Evolutionary conservation across 805 yeast genomes (phyloP), one percentile per base, ranked within the genome.

Genomic region (Pichia scutulata): DNA sequence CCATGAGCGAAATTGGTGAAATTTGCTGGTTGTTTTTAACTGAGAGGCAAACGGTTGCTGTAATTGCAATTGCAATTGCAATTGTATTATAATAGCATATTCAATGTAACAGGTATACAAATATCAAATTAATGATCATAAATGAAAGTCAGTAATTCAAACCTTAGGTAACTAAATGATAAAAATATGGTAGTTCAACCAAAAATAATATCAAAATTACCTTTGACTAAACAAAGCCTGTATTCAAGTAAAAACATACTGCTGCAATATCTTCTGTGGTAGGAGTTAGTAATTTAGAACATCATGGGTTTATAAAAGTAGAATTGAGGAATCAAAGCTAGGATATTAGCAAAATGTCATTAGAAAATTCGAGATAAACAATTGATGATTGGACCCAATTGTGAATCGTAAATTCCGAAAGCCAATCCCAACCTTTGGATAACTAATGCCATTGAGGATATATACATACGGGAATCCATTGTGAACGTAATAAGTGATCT

Each of bases 401-500:
- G 13, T 28, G 10, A 28, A 28, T n/a, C 6, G 19, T 10, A 18
- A 33, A 33, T 6, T 33, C n/a, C n/a, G n/a, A n/a, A 3, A 16
- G 19, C 19, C 14, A 12, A 28, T 12, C 33, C 12, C 14, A 6
- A 28, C 14, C 2, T 13, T 28, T 28, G 33, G 5, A 28, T 4
- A 28, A 12, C 33, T n/a, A 28, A 13, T 28, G 16, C n/a, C 9
- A 28, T 19, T 21, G 10, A 6, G 13, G 4, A 4, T 4, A 9
- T 44, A 48, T 56, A 76, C 81, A 69, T 76, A 76, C 81, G 80
- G 69, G 80, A 79, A 76, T 77, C 81, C 81, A 77, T 76, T 75
- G 70, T 61, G 37, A 33, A 33, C 37, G 37, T 16, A 33, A 33
- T 26, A 23, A 19, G 44, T 41, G 18, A 23, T 43, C 28, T 24